phyloP scores from a whole-genome alignment of 352 stramenopile genomes.

The Paralagenidium karlingii region DNA sequence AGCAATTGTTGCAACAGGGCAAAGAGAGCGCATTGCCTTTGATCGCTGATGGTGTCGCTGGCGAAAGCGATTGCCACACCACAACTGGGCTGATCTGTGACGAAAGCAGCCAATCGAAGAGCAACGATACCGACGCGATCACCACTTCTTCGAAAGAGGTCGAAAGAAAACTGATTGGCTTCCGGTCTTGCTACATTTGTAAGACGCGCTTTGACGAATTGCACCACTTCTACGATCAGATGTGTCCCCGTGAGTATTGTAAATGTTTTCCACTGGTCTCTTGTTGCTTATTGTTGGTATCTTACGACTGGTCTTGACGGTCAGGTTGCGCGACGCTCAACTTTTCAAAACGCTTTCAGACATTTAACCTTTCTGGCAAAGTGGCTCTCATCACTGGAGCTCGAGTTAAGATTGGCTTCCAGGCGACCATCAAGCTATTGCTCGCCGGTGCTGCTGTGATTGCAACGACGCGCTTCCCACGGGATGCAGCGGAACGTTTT shows the following conservation, averaged over 20 bases:
- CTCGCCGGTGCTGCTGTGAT: conserved; percentile 88
- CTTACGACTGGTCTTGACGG: too few relatives aligned
- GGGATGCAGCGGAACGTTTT: conserved; percentile 86
- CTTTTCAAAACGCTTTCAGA: conserved; percentile 91
- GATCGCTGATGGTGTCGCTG: conserved; percentile 86
- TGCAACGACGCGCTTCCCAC: conserved; percentile 92
- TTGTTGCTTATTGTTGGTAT: background rate
- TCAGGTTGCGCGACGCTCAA: conserved; percentile 85
- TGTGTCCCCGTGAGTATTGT: conserved; percentile 66
- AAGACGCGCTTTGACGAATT: conserved; percentile 92
- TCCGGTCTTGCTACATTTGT: conserved; percentile 94
- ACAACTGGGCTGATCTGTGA: conserved; percentile 50
- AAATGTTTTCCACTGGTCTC: background rate
- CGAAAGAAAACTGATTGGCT: conserved; percentile 30
- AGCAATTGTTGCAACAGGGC: conserved; percentile 79
- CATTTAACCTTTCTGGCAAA: conserved; percentile 75
- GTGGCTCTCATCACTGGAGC: conserved; percentile 91
- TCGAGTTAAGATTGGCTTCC: conserved; percentile 96
- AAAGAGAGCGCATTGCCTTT: conserved; percentile 66
- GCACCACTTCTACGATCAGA: conserved; percentile 94
- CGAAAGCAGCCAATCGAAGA: conserved; percentile 40
- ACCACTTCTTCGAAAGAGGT: conserved; percentile 1
- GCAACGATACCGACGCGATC: conserved; percentile 9
- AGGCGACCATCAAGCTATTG: conserved; percentile 90
- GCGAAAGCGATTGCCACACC: conserved; percentile 43